phyloP scores from a whole-genome alignment of 2,329 filamentous ascomycete genomes.

The Trichothecium roseum region DNA sequence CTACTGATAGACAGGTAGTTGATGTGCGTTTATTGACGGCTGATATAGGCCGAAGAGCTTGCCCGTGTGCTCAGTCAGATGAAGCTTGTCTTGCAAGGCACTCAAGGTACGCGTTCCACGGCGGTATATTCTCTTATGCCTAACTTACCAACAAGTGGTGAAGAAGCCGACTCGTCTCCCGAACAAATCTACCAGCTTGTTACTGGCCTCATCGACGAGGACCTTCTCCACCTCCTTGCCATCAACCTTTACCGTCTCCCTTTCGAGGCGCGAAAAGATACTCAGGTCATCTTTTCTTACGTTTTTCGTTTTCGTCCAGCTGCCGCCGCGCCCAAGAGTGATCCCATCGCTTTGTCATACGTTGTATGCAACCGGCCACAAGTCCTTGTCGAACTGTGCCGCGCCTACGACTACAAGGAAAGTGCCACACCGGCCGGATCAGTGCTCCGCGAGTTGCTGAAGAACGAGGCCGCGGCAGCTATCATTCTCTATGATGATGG shows the following conservation, averaged over 20 bases:
- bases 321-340: slow-evolving; percentile 53
- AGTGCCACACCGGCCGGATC: slow-evolving; percentile 87
- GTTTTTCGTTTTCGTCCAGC: slow-evolving; percentile 81
- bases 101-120: slow-evolving; percentile 55
- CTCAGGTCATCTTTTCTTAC: slow-evolving; percentile 91
- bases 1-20: not conserved
- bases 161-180: slow-evolving; percentile 76
- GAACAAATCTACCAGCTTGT: slow-evolving; percentile 85
- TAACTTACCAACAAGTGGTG: not conserved
- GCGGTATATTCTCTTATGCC: not conserved
- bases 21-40: not conserved
- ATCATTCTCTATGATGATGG: slow-evolving; percentile 91
- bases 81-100: slow-evolving; percentile 89
- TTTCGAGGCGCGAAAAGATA: slow-evolving; percentile 93
- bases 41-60: slow-evolving; percentile 67
- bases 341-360: slow-evolving; percentile 79
- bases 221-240: slow-evolving; percentile 76
- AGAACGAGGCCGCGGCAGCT: slow-evolving; percentile 82
- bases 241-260: slow-evolving; percentile 74
- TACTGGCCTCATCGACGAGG: slow-evolving; percentile 75
- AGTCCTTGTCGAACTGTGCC: slow-evolving; percentile 78
- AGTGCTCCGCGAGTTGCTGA: slow-evolving; percentile 76
- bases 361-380: slow-evolving; percentile 80
- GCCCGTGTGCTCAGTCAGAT: slow-evolving; percentile 80
- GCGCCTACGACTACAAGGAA: slow-evolving; percentile 81